A percentile compares a stretch with the other conserved stretches of the same genome.
phyloP scores from a whole-genome alignment of 2,329 filamentous ascomycete genomes.

The Tolypocladium inflatum region DNA sequence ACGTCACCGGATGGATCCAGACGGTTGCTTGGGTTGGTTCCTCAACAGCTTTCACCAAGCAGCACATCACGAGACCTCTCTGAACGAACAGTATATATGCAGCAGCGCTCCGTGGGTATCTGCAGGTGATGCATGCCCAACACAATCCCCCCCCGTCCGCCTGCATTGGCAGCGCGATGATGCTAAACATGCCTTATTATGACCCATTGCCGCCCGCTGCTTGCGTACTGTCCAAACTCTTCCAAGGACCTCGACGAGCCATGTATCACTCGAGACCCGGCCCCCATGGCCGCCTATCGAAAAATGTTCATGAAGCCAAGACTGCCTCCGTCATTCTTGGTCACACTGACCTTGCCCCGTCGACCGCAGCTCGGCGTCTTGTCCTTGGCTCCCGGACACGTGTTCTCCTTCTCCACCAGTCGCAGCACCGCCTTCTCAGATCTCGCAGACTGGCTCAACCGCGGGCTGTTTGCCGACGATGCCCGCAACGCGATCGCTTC shows the following conservation, averaged over 20 bases:
- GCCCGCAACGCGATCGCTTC: neutral
- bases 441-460: slow-evolving; percentile 1
- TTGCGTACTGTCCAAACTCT: neutral
- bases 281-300: neutral
- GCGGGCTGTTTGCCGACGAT: slow-evolving; percentile 6
- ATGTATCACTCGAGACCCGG: neutral
- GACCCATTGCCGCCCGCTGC: neutral
- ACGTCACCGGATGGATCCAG: neutral
- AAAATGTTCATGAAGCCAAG: slow-evolving; percentile 2
- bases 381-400: neutral
- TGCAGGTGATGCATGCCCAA: neutral
- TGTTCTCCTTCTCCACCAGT: slow-evolving; percentile 3
- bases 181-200: neutral
- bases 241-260: neutral
- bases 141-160: neutral
- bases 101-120: neutral
- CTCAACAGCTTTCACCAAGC: neutral
- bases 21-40: neutral
- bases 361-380: neutral
- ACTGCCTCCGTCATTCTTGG: neutral
- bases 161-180: neutral
- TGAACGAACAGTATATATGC: neutral
- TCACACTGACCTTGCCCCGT: neutral
- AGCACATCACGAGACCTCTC: neutral
- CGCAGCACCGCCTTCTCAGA: neutral